Percentiles rank a stretch among this genome's conserved stretches.
These are phyloP conservation scores for Paracamarosporium sp. DNA, from an alignment of 2,329 filamentous ascomycete species.

Conservation along the genomic window DNA sequence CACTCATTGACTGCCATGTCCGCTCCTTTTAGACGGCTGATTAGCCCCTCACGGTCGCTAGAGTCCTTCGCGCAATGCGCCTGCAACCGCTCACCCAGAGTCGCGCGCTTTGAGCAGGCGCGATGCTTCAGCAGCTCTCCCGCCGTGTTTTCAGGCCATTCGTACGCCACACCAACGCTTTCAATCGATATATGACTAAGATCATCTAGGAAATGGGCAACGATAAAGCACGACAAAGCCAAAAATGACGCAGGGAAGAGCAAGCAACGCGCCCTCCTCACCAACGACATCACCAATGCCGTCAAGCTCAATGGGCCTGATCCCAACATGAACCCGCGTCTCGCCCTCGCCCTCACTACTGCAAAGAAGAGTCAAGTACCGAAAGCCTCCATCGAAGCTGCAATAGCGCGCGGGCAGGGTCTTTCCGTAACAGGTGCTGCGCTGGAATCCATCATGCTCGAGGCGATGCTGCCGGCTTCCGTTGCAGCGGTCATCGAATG, in stretches of 20 bases:
- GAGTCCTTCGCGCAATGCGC: slow-evolving; percentile 22
- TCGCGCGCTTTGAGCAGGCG: slow-evolving; percentile 24
- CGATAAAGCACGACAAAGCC: slow-evolving; percentile 94
- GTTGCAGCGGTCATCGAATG: slow-evolving; percentile 82
- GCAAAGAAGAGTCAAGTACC: slow-evolving; percentile 89
- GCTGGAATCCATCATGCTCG: slow-evolving; percentile 79
- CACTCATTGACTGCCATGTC: slow-evolving; percentile 24
- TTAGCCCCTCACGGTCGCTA: slow-evolving; percentile 17
- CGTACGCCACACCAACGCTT: slow-evolving; percentile 26
- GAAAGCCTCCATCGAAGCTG: slow-evolving; percentile 82
- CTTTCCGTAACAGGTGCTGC: slow-evolving; percentile 74
- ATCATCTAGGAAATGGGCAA: slow-evolving; percentile 80
- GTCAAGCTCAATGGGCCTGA: slow-evolving; percentile 81
- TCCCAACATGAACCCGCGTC: slow-evolving; percentile 74
- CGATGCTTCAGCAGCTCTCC: slow-evolving; percentile 38
- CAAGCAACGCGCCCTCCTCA: slow-evolving; percentile 70
- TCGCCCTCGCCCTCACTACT: slow-evolving; percentile 73
- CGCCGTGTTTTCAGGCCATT: slow-evolving; percentile 39
- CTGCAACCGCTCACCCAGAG: slow-evolving; percentile 21
- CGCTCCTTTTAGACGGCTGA: slow-evolving; percentile 26
- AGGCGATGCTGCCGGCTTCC: slow-evolving; percentile 78
- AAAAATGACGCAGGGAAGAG: slow-evolving; percentile 83
- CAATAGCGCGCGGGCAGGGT: slow-evolving; percentile 88
- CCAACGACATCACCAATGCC: slow-evolving; percentile 75
- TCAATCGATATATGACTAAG: not conserved